A percentile compares a stretch with the other conserved stretches of the same genome.
These are phyloP conservation scores for Lasiodiplodia hormozganensis DNA, from an alignment of 2,329 filamentous ascomycete genomes.

Conservation along the genomic window DNA sequence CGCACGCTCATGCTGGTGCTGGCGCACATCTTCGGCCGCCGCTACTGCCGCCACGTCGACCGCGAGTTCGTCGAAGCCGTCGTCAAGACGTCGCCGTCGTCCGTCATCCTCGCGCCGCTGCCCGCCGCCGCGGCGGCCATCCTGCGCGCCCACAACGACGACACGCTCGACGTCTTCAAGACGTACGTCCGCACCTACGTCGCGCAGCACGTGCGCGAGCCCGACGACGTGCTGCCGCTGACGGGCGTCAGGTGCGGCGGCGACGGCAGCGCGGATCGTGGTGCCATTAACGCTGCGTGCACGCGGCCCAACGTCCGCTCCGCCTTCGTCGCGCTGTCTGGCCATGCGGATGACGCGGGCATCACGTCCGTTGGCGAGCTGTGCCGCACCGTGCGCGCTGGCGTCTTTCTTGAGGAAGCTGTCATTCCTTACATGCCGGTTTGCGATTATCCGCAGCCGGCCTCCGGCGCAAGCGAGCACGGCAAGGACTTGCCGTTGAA, in stretches of 20 bases:
- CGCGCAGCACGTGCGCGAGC: conserved; percentile 61
- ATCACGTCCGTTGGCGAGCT: conserved; percentile 72
- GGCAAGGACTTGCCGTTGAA: conserved; percentile 57
- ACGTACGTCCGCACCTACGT: conserved; percentile 74
- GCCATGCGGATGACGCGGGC: conserved; percentile 74
- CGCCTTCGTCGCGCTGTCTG: conserved; percentile 74
- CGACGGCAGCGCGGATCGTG: not conserved
- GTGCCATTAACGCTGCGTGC: conserved; percentile 33
- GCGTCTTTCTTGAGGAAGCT: conserved; percentile 76
- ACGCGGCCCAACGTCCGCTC: conserved; percentile 62
- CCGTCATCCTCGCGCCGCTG: conserved; percentile 70
- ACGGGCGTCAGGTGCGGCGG: conserved; percentile 58
- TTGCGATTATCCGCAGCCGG: conserved; percentile 47
- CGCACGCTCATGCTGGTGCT: conserved; percentile 72
- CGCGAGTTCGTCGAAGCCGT: conserved; percentile 56
- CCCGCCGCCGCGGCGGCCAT: conserved; percentile 64
- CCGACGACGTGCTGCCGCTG: conserved; percentile 66
- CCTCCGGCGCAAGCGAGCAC: no score
- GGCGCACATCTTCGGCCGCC: conserved; percentile 72
- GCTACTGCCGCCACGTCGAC: conserved; percentile 57
- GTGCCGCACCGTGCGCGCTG: conserved; percentile 68
- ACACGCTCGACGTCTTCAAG: conserved; percentile 70
- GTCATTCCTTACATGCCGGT: conserved; percentile 73
- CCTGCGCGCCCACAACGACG: conserved; percentile 67
- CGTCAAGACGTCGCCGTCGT: conserved; percentile 64